These are phyloP conservation scores for Pleurotus djamor DNA, from an alignment of 768 basidiomycete species.

Conservation along the genomic window DNA sequence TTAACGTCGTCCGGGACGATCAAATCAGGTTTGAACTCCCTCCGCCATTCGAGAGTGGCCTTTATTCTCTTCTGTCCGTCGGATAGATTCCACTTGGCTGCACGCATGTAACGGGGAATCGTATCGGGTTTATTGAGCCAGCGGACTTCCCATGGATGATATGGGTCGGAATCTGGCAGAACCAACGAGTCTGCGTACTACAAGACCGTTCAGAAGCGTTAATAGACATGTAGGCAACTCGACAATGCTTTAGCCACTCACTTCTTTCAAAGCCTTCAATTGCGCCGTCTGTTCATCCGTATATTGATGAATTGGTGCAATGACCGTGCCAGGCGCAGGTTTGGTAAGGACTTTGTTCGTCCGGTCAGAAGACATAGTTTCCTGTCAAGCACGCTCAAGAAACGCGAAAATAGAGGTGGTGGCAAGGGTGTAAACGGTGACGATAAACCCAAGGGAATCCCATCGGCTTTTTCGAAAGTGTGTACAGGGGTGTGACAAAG, in stretches of 20 bases:
- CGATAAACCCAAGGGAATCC: background rate
- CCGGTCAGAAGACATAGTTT: conserved; percentile 29
- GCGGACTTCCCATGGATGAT: conserved; percentile 72
- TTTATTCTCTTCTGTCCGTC: conserved; percentile 80
- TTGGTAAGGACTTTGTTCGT: conserved; percentile 49
- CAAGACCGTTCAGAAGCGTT: background rate
- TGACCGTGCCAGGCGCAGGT: conserved; percentile 50
- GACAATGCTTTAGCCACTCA: conserved; percentile 23
- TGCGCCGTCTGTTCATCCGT: conserved; percentile 58
- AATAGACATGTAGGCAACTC: background rate
- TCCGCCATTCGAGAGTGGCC: conserved; percentile 79
- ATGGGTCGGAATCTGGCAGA: conserved; percentile 67
- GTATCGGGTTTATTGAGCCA: conserved; percentile 75
- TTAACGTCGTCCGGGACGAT: conserved; percentile 80
- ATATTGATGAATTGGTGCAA: conserved; percentile 59
- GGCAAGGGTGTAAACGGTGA: conserved; percentile 4
- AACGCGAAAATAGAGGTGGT: conserved; percentile 3
- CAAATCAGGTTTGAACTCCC: conserved; percentile 83
- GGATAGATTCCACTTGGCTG: conserved; percentile 78
- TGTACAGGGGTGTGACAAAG: background rate
- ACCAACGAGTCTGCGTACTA: conserved; percentile 69
- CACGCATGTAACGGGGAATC: conserved; percentile 76
- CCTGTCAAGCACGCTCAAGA: conserved; percentile 11
- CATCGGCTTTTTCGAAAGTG: background rate
- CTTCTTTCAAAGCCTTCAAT: conserved; percentile 63